Evolutionary conservation across 352 stramenopile genomes (phyloP).

Genomic region (Phytophthora constricta): DNA sequence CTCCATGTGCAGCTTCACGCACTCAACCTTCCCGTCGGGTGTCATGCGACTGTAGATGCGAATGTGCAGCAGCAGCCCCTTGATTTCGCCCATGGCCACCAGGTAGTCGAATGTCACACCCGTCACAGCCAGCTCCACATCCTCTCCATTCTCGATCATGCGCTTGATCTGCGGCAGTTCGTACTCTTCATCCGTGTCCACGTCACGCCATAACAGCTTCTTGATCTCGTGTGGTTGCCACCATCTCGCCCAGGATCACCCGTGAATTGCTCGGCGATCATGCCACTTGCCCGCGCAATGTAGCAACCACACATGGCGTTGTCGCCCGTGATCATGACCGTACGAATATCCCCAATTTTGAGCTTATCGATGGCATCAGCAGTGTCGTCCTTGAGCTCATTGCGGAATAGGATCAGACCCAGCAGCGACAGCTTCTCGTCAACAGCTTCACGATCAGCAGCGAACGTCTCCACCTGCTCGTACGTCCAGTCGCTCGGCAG

Average conservation of each 20-base stretch:
- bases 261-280: constrained; percentile 34
- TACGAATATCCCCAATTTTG: constrained; percentile 56
- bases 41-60: constrained; percentile 62
- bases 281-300: constrained; percentile 46
- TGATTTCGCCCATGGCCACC: constrained; percentile 37
- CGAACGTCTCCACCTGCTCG: constrained; percentile 28
- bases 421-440: constrained; percentile 60
- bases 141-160: constrained; percentile 28
- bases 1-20: constrained; percentile 48
- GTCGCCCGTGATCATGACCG: constrained; percentile 86
- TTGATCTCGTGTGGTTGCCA: constrained; percentile 34
- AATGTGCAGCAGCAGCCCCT: constrained; percentile 44
- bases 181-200: constrained; percentile 50
- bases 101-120: constrained; percentile 49
- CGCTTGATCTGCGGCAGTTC: constrained; percentile 39
- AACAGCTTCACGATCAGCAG: constrained; percentile 50
- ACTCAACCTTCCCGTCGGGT: constrained; percentile 48
- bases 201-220: constrained; percentile 53
- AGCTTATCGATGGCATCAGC: constrained; percentile 63
- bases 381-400: constrained; percentile 67
- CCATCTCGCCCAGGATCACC: constrained; percentile 50
- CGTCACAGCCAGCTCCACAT: constrained; percentile 54
- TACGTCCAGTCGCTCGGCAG: constrained; percentile 29
- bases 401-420: constrained; percentile 80
- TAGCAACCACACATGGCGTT: constrained; percentile 58